These are phyloP conservation scores for Globisporangium irregulare DNA, from an alignment of 352 stramenopile species.

Conservation along the genomic window DNA sequence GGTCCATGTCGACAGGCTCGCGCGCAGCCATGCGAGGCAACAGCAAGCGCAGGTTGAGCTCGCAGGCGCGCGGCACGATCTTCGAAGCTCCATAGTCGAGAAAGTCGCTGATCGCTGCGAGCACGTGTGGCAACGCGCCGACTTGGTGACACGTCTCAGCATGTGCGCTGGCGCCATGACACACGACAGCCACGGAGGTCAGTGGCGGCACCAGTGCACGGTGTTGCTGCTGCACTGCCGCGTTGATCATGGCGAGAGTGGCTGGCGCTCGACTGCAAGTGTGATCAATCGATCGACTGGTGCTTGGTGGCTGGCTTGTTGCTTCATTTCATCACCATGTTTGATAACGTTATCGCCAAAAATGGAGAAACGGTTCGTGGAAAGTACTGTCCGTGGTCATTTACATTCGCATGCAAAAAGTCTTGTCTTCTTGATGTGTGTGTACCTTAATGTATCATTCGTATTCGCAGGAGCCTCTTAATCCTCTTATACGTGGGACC, in stretches of 20 bases:
- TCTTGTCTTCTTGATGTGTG: too few species aligned
- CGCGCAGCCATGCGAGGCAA: not conserved
- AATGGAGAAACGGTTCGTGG: not conserved
- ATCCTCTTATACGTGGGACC: not conserved
- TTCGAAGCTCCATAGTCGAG: not conserved
- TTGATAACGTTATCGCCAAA: not conserved
- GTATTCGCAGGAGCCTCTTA: too few species aligned
- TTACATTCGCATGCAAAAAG: not conserved
- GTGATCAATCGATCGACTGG: not conserved
- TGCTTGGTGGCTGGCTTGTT: not conserved
- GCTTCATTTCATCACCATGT: not conserved
- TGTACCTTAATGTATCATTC: too few species aligned
- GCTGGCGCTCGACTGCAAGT: not conserved
- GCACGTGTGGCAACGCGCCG: not conserved
- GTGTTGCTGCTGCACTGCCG: not conserved
- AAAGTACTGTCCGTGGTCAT: not conserved
- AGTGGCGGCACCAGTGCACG: not conserved
- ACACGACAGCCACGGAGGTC: not conserved
- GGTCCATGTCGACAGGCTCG: not conserved
- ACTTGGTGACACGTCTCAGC: not conserved
- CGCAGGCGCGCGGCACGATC: not conserved
- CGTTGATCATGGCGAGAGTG: not conserved
- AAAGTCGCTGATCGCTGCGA: constrained; percentile 2
- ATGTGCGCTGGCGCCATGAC: not conserved
- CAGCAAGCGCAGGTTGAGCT: not conserved